Evolutionary conservation across 208 protist species (phyloP).

Genomic region (Hexamita inflata): DNA sequence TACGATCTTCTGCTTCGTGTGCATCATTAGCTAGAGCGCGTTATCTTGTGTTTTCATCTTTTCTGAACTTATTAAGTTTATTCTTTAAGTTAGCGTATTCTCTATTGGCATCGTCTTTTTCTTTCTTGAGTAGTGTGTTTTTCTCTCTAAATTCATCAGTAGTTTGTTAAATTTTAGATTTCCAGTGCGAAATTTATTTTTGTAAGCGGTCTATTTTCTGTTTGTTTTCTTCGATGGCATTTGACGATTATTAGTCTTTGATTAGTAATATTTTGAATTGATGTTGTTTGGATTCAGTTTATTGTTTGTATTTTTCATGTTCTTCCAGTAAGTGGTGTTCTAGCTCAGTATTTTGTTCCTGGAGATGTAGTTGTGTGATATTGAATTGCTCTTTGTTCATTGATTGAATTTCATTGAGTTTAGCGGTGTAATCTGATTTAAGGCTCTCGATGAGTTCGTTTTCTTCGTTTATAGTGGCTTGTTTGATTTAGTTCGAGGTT

Average conservation of each 20-base stretch:
- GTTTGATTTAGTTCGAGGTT: not conserved
- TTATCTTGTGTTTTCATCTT: not conserved
- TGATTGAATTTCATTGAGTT: not conserved
- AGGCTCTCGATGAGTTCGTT: not conserved
- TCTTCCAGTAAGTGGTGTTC: constrained; percentile 10
- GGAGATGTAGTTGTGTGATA: not conserved
- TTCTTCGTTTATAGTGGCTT: not conserved
- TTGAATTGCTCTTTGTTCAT: constrained; percentile 9
- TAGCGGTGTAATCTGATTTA: not conserved
- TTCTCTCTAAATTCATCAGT: constrained; percentile 16
- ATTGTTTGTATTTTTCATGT: constrained; percentile 9
- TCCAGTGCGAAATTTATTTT: not conserved
- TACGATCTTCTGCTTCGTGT: constrained; percentile 18
- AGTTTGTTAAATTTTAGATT: not conserved
- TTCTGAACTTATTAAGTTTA: not conserved
- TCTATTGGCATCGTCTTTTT: not conserved
- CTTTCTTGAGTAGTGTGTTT: not conserved
- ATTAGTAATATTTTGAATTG: constrained; percentile 19
- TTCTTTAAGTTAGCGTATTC: not conserved
- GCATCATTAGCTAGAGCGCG: not conserved
- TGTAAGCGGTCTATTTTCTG: not conserved
- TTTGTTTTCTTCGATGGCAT: constrained; percentile 7
- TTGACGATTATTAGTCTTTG: constrained; percentile 16
- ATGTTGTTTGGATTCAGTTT: constrained; percentile 20
- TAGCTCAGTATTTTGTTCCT: constrained; percentile 14